phyloP scores from a whole-genome alignment of 2,329 filamentous ascomycete species.

The Penicillium sp. region DNA sequence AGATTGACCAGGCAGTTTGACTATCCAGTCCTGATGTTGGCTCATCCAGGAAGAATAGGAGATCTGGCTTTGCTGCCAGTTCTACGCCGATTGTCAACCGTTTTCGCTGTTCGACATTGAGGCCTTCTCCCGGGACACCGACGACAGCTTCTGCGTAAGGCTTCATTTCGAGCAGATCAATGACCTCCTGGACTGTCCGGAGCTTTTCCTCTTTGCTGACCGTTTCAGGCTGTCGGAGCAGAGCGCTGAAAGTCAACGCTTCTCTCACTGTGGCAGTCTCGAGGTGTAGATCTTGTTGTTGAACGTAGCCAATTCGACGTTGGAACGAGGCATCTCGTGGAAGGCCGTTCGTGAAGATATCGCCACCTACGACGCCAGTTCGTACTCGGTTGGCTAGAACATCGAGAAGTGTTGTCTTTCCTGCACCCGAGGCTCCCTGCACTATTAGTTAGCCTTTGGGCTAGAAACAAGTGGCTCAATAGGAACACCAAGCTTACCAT shows the following conservation, averaged over 20 bases:
- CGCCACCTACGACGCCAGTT: conserved; percentile 79
- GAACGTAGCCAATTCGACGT: conserved; percentile 27
- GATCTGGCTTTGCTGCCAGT: conserved; percentile 80
- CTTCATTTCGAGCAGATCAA: conserved; percentile 82
- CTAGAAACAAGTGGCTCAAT: neutral
- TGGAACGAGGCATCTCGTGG: conserved; percentile 57
- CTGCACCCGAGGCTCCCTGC: conserved; percentile 73
- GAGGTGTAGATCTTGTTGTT: conserved; percentile 81
- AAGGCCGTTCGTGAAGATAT: conserved; percentile 73
- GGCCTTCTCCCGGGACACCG: conserved; percentile 76
- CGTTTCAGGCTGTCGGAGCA: conserved; percentile 74
- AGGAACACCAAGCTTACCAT: conserved; percentile 58
- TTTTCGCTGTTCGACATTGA: conserved; percentile 60
- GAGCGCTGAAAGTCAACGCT: conserved; percentile 76
- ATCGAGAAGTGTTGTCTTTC: conserved; percentile 85
- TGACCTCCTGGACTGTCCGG: conserved; percentile 70
- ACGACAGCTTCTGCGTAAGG: conserved; percentile 85
- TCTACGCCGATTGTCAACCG: conserved; percentile 90
- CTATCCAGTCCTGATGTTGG: conserved; percentile 88
- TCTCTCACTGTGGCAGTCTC: conserved; percentile 79
- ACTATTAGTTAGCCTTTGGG: neutral
- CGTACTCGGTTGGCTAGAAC: conserved; percentile 72
- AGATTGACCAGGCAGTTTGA: conserved; percentile 87
- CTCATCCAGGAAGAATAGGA: conserved; percentile 92
- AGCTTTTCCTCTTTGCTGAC: neutral